phyloP scores from a whole-genome alignment of 75 land plant genomes.

The Selaginella moellendorffii region DNA sequence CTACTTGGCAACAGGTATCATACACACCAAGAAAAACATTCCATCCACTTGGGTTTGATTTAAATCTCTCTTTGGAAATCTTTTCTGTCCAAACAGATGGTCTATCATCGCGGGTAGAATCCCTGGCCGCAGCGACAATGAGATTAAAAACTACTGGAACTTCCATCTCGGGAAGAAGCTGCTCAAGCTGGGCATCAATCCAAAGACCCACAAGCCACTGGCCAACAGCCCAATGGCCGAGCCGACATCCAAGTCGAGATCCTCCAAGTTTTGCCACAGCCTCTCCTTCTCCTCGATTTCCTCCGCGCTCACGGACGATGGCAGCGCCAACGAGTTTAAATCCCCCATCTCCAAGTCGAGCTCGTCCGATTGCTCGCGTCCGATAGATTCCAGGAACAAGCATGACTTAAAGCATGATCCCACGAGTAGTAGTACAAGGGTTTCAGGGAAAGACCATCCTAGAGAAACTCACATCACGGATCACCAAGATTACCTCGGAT shows the following conservation, averaged over 20 bases:
- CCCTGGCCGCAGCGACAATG: neutral
- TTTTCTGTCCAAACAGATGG: neutral
- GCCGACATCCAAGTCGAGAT: neutral
- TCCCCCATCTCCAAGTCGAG: too few relatives aligned
- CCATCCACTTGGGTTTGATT: neutral
- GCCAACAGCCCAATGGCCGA: neutral
- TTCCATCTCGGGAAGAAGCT: neutral
- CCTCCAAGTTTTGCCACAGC: neutral
- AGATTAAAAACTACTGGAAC: neutral
- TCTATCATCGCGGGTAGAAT: neutral
- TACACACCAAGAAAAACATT: too few relatives aligned
- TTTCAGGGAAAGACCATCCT: too few relatives aligned
- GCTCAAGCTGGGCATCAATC: neutral
- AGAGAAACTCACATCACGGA: too few relatives aligned
- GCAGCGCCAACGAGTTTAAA: too few relatives aligned
- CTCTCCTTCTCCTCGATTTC: neutral
- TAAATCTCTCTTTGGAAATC: neutral
- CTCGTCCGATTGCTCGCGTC: too few relatives aligned
- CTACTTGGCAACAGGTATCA: neutral
- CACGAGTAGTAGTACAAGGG: too few relatives aligned
- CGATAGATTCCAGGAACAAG: too few relatives aligned
- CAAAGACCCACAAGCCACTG: neutral
- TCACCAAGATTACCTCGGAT: too few relatives aligned
- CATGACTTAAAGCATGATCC: too few relatives aligned
- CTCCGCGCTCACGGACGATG: too few relatives aligned